These are phyloP conservation scores for Phytophthora hibernalis DNA, from an alignment of 352 stramenopile genomes.

Conservation along the genomic window DNA sequence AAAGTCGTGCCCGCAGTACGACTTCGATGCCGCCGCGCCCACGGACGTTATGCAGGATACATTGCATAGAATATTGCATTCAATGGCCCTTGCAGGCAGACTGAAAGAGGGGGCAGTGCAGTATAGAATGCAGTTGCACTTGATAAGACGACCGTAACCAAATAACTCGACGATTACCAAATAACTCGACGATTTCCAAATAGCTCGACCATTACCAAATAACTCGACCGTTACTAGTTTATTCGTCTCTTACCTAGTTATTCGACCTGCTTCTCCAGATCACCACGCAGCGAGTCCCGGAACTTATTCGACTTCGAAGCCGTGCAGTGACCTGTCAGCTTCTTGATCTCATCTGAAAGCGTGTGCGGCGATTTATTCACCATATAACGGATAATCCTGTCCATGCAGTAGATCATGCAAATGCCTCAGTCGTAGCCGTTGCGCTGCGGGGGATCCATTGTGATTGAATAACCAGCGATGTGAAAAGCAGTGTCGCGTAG, in stretches of 20 bases:
- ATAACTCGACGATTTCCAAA: background rate
- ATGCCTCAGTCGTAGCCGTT: background rate
- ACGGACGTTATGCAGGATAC: too few relatives aligned
- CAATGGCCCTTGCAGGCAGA: too few relatives aligned
- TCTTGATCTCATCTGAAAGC: background rate
- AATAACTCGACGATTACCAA: too few relatives aligned
- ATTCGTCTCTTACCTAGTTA: background rate
- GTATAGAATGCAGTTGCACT: too few relatives aligned
- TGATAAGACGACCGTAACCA: too few relatives aligned
- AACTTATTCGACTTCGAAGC: background rate
- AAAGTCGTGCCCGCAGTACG: too few relatives aligned
- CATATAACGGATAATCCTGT: background rate
- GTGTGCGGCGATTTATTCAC: background rate
- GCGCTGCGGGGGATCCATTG: background rate
- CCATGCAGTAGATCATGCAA: background rate
- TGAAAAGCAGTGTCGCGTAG: background rate
- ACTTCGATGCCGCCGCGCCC: too few relatives aligned
- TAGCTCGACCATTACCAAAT: background rate
- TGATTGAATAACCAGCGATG: background rate
- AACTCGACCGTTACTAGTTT: background rate
- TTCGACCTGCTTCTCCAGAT: background rate
- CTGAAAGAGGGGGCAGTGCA: too few relatives aligned
- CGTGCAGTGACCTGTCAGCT: background rate
- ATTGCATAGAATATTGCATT: too few relatives aligned
- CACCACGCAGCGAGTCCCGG: background rate